A percentile compares a stretch with the other conserved stretches of the same genome.
Conservation (phyloP, 2,329 filamentous ascomycete species). For the Fusarium luffae region DNA sequence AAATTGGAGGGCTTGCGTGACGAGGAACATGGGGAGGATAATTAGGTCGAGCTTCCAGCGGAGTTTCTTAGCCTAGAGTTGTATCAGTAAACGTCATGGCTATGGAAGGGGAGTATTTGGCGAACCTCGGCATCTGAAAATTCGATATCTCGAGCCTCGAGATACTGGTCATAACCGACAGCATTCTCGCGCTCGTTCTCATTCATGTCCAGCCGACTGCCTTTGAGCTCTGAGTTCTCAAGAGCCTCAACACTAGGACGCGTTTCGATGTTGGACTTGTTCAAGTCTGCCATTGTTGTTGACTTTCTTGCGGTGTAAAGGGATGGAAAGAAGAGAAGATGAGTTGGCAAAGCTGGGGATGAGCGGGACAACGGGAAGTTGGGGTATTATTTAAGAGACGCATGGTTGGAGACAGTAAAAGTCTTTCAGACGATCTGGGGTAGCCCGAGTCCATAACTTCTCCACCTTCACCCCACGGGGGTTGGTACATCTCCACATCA, state of each 20-base stretch:
- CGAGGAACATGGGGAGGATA: constrained; percentile 6
- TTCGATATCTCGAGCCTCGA: constrained; percentile 7
- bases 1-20: constrained; percentile 4
- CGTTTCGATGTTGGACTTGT: background rate
- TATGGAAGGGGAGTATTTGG: background rate
- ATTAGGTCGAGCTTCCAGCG: constrained; percentile 14
- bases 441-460: background rate
- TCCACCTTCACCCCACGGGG: constrained; percentile 11
- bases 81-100: background rate
- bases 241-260: background rate
- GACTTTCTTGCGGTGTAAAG: background rate
- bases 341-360: too few relatives aligned
- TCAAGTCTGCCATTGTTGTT: background rate
- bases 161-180: constrained; percentile 5
- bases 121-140: constrained; percentile 5
- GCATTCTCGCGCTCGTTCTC: background rate
- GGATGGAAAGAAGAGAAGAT: background rate
- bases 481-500: background rate
- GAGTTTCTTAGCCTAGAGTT: background rate
- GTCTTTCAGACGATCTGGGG: background rate
- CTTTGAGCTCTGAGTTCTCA: constrained; percentile 2
- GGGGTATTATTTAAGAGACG: background rate
- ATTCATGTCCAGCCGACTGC: background rate
- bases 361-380: background rate
- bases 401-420: background rate